phyloP scores from a whole-genome alignment of 352 stramenopile genomes.

The Albugo candida region DNA sequence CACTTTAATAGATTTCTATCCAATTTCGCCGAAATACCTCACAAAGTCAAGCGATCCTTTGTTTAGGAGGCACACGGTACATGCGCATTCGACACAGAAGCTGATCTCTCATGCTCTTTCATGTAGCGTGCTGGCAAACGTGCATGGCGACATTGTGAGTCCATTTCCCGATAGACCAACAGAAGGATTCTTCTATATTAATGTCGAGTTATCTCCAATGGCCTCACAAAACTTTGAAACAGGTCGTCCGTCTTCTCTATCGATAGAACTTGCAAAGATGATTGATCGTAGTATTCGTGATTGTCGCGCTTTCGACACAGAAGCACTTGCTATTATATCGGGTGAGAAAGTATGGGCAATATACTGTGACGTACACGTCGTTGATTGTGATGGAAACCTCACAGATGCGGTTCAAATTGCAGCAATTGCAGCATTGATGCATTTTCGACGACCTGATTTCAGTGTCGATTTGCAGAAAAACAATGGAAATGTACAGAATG shows the following conservation, averaged over 20 bases:
- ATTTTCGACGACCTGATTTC: conserved; percentile 87
- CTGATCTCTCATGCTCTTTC: not conserved
- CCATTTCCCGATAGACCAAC: conserved; percentile 73
- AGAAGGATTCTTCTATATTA: conserved; percentile 76
- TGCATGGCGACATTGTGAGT: conserved; percentile 66
- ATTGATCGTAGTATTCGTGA: conserved; percentile 84
- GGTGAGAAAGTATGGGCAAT: conserved; percentile 89
- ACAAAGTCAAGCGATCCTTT: conserved; percentile 60
- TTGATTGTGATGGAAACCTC: conserved; percentile 86
- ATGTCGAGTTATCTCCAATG: conserved; percentile 70
- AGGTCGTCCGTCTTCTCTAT: conserved; percentile 22
- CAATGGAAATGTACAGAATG: conserved; percentile 31
- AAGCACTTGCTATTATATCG: conserved; percentile 85
- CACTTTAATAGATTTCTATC: conserved; percentile 25
- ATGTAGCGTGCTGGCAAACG: conserved; percentile 55
- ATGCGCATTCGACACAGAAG: not conserved
- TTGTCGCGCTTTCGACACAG: conserved; percentile 84
- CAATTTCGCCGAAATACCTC: conserved; percentile 58
- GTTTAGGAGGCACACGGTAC: conserved; percentile 54
- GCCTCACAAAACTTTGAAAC: conserved; percentile 60
- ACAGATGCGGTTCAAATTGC: conserved; percentile 83
- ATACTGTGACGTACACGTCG: conserved; percentile 76
- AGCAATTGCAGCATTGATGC: conserved; percentile 84
- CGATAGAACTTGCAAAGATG: conserved; percentile 69
- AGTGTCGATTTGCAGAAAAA: conserved; percentile 26